phyloP scores from a whole-genome alignment of 2,329 filamentous ascomycete species.

The Penicillium fuscoglaucum region DNA sequence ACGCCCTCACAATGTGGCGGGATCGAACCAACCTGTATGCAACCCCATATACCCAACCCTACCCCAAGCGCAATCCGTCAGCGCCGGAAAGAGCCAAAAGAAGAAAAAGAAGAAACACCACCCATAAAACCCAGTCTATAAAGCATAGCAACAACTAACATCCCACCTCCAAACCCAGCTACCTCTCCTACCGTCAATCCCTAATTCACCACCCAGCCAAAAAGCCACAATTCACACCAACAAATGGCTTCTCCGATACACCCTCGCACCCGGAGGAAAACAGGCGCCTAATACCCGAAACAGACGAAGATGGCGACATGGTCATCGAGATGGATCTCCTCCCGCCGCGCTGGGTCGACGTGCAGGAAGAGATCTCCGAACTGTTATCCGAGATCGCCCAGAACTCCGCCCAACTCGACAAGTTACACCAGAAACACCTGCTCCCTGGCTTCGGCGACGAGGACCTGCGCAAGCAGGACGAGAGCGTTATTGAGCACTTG shows the following conservation, averaged over 20 bases:
- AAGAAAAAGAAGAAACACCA: background rate
- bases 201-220: slow-evolving; percentile 93
- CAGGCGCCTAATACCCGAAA: slow-evolving; percentile 80
- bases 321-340: slow-evolving; percentile 98
- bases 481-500: slow-evolving; percentile 83
- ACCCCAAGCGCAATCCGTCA: slow-evolving; percentile 1
- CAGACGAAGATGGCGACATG: slow-evolving; percentile 79
- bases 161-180: slow-evolving; percentile 55
- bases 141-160: slow-evolving; percentile 13
- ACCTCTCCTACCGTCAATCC: slow-evolving; percentile 98
- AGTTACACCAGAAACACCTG: slow-evolving; percentile 94
- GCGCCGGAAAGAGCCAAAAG: background rate
- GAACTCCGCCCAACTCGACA: slow-evolving; percentile 82
- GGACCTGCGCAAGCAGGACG: slow-evolving; percentile 80
- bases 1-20: slow-evolving; percentile 84
- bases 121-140: background rate
- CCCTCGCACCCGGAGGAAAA: slow-evolving; percentile 64
- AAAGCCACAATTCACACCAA: slow-evolving; percentile 68
- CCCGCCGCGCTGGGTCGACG: slow-evolving; percentile 91
- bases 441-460: slow-evolving; percentile 96
- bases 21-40: slow-evolving; percentile 96
- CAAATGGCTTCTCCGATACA: slow-evolving; percentile 62
- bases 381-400: slow-evolving; percentile 75
- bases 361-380: slow-evolving; percentile 90
- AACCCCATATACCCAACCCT: slow-evolving; percentile 8